Evolutionary conservation across 345 rosid genomes (phyloP).

Genomic region (Rhodamnia argentea): DNA sequence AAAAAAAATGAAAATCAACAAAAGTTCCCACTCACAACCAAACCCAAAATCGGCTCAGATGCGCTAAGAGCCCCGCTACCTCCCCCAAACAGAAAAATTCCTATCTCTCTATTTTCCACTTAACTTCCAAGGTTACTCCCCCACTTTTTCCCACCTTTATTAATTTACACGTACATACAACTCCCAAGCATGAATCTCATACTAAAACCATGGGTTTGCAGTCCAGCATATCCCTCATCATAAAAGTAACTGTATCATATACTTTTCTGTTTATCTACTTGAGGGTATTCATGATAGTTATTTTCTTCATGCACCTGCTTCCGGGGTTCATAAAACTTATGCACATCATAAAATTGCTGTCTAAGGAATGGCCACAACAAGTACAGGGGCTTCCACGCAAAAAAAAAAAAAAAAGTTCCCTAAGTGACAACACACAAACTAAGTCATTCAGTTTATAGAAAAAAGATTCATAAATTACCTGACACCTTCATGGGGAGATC

Average conservation of each 20-base stretch:
- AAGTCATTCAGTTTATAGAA: background rate
- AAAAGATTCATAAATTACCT: constrained; percentile 26
- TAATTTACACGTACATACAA: background rate
- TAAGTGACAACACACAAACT: background rate
- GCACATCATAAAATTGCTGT: background rate
- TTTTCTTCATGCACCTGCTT: background rate
- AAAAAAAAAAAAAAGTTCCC: background rate
- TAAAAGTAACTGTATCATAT: background rate
- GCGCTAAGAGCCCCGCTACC: no score
- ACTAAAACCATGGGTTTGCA: background rate
- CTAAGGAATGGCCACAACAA: background rate
- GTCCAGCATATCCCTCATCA: background rate
- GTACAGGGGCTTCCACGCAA: background rate
- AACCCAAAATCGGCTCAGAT: no score
- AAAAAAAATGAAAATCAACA: no score
- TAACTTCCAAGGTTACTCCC: background rate
- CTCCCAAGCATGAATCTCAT: background rate
- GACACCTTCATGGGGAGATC: constrained; percentile 86
- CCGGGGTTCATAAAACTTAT: background rate
- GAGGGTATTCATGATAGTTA: background rate
- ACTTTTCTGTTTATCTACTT: background rate
- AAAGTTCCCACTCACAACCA: no score
- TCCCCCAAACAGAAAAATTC: background rate
- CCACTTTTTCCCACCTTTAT: background rate
- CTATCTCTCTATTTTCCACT: background rate